These are phyloP conservation scores for Boletales sp. DNA, from an alignment of 768 basidiomycete species.

Conservation along the genomic window DNA sequence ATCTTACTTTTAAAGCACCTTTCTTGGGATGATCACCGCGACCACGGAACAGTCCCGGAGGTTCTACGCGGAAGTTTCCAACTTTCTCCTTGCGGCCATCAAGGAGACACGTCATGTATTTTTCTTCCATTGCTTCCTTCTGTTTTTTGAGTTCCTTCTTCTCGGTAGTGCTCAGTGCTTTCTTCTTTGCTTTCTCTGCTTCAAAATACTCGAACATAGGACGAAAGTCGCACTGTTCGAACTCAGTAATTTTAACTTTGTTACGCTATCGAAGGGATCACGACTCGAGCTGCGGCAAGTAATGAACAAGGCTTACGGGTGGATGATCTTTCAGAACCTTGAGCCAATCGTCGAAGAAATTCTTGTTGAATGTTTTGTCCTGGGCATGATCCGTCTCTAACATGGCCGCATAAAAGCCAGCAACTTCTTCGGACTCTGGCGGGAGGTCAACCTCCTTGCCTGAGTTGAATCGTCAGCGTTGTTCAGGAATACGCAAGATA, in stretches of 20 bases:
- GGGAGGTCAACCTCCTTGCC: constrained; percentile 79
- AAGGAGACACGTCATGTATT: constrained; percentile 81
- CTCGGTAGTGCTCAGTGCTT: constrained; percentile 75
- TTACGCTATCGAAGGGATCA: constrained; percentile 46
- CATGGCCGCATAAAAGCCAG: constrained; percentile 92
- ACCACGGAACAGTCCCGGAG: constrained; percentile 96
- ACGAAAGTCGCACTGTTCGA: constrained; percentile 87
- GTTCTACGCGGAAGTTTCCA: constrained; percentile 97
- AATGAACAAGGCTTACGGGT: constrained; percentile 55
- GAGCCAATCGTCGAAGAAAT: constrained; percentile 93
- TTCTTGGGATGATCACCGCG: constrained; percentile 99
- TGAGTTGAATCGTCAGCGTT: constrained; percentile 32
- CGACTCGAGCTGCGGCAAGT: constrained; percentile 3
- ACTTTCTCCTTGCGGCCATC: constrained; percentile 98
- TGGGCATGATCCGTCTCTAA: constrained; percentile 89
- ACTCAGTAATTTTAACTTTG: constrained; percentile 67
- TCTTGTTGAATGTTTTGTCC: constrained; percentile 85
- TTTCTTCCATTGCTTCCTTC: constrained; percentile 80
- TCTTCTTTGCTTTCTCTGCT: constrained; percentile 89
- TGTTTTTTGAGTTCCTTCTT: constrained; percentile 89
- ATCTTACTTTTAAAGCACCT: constrained; percentile 82
- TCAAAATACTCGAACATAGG: constrained; percentile 95
- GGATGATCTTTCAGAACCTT: constrained; percentile 74
- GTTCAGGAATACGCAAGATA: constrained; percentile 5
- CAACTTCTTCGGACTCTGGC: constrained; percentile 90